Base-by-base conservation (phyloP, 2,329 filamentous ascomycete genomes). In the Colletotrichum spinosum region DNA sequence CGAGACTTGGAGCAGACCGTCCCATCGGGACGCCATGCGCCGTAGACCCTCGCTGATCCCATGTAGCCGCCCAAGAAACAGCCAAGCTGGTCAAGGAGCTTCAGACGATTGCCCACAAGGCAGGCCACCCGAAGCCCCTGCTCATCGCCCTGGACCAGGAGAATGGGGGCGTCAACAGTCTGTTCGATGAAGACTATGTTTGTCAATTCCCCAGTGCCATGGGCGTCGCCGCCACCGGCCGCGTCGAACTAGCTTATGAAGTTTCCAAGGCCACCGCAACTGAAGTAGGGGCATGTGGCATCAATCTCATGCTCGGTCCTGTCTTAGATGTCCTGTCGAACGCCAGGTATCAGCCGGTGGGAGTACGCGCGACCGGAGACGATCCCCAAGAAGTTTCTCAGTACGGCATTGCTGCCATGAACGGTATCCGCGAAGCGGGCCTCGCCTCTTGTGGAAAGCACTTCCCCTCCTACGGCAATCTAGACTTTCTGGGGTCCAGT, bases 161-260 rank as follows among this genome's bases (percentile, higher is more conserved):
- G 77, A 98, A 99, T 88, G 96, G 96, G 69, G 94, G 95, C 3
- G 95, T 97, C 76, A 98, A 97, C 81, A 97, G 93, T 79, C 86
- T 98, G 2, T 97, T 97, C 73, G 95, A 98, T 76, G 94, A 97
- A 71, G 93, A 96, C 73, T 96, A 94, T 75, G 95, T 98, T 70
- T 94, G 93, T 70, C 96, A 98, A 76, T 99, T 97, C 71, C 96
- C 96, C 8, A 97, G 94, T 73, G 92, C 95, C 68, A 98, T 99
- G 95, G 95, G 94, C 11, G 86, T 97, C 67, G 94, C 95, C n/a
- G 96, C 96, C 25, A 94, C 94, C 5, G 93, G 94, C 33, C 94
- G 91, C 10, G 90, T 90, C 41, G 89, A 96, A 10, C 82, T 98
- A 59, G 93, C 95, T 6, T 97, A 95, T 74, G 91, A 95, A 70